Base-by-base conservation (phyloP, 1,139 yeast species). In the Candida dubliniensis region DNA sequence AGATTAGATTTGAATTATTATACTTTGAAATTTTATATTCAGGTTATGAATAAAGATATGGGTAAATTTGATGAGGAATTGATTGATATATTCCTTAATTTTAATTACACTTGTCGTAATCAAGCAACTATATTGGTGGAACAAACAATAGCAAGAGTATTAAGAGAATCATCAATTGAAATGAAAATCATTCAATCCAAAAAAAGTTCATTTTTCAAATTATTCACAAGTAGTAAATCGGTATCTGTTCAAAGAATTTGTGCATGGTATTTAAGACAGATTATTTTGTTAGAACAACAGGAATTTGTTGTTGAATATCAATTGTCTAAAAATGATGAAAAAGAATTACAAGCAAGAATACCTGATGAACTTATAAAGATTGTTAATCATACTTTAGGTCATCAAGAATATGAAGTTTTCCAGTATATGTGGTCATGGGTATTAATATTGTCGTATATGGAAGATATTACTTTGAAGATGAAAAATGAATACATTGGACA, bases 391-490 rank as follows among this genome's bases (percentile, higher is more conserved):
- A 33, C 34, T 23, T 30, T 30, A 13, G 35, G 33, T 24, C 33
- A 38, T 11, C 36, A 41, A 8, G 44, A 47, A 11, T 31, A 12
- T 27, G 55, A 52, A 1, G 64, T 71, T 26, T 60, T 75, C 36
- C 69, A 66, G 34, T 87, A 79, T 56, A 57, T 87, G 37, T 82
- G 89, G 82, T 69, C 82, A 36, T 90, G 96, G 96, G 67, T 68
- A 45, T 64, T 88, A 45, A 61, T 87, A 0, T 74, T 87, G 51
- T 69, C 67, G 27, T 82, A 82, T 58, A 87, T 90, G 58, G 76
- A 78, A 44, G 81, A 82, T 47, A 77, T 87, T 6, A 81, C 95
- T 1, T 79, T 80, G 52, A 77, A 80, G 35, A 72, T 88, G 52
- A 73, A 91, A 46, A 75, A 78, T 38, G 71, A 75, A 38, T 86